These are phyloP conservation scores for Penicillium sp. DNA, from an alignment of 2,329 filamentous ascomycete genomes.

Conservation along the genomic window DNA sequence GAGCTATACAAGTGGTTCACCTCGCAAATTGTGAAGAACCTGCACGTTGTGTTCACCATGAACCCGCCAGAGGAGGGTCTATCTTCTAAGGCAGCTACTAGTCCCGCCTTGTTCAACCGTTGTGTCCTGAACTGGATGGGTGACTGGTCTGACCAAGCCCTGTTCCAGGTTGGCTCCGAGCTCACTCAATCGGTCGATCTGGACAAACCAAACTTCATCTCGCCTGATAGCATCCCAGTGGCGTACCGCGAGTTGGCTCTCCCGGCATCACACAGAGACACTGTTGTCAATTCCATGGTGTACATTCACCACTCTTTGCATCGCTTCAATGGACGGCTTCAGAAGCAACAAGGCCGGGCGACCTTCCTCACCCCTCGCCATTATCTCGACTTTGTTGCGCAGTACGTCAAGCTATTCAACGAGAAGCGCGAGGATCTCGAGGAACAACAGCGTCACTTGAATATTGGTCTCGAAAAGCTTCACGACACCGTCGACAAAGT, in stretches of 20 bases:
- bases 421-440: constrained; percentile 98
- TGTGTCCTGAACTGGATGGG: constrained; percentile 99
- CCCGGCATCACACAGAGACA: constrained; percentile 85
- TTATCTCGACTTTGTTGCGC: constrained; percentile 95
- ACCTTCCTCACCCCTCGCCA: constrained; percentile 95
- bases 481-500: constrained; percentile 97
- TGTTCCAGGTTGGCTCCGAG: constrained; percentile 96
- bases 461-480: constrained; percentile 96
- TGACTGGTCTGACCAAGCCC: constrained; percentile 98
- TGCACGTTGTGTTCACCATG: constrained; percentile 99
- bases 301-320: constrained; percentile 96
- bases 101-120: constrained; percentile 97
- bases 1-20: constrained; percentile 99
- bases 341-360: constrained; percentile 86
- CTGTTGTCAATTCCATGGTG: constrained; percentile 97
- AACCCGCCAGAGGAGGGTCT: constrained; percentile 95
- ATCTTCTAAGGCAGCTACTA: constrained; percentile 94
- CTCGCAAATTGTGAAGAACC: constrained; percentile 96
- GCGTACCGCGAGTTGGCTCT: constrained; percentile 83
- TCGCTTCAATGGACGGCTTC: constrained; percentile 80
- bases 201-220: constrained; percentile 79
- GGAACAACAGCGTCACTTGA: constrained; percentile 96
- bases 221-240: constrained; percentile 88
- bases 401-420: constrained; percentile 95
- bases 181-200: constrained; percentile 95